A percentile compares a stretch with the other conserved stretches of the same genome.
phyloP scores from a whole-genome alignment of 225 moss, liverwort and hornwort genomes.

The Polytrichum commune region DNA sequence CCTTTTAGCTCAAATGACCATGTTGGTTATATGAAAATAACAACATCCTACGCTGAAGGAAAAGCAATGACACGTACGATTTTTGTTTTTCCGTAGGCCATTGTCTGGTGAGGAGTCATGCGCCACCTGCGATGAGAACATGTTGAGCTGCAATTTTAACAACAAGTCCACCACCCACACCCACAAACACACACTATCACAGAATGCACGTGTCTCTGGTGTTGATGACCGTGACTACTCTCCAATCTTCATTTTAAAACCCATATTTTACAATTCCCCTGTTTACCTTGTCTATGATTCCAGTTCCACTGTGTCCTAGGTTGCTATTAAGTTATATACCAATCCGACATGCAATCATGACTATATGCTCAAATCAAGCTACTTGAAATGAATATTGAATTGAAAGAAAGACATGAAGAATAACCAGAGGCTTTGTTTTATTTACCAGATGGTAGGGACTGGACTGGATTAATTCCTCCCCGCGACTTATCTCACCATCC shows the following conservation, averaged over 20 bases:
- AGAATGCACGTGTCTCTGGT: slow-evolving; percentile 31
- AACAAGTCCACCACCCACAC: slow-evolving; percentile 53
- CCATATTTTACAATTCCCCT: too few species aligned
- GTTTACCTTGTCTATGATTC: too few species aligned
- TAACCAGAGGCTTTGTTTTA: not conserved
- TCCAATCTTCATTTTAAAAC: slow-evolving; percentile 7
- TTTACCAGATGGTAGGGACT: slow-evolving; percentile 92
- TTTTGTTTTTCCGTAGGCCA: slow-evolving; percentile 61
- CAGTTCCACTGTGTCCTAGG: too few species aligned
- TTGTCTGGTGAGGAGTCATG: slow-evolving; percentile 68
- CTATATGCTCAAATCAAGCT: too few species aligned
- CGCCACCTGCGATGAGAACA: slow-evolving; percentile 98
- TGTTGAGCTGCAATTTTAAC: slow-evolving; percentile 91
- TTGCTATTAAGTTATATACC: too few species aligned
- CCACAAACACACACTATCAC: slow-evolving; percentile 9
- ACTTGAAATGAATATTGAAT: too few species aligned
- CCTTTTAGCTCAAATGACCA: too few species aligned
- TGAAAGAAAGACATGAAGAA: too few species aligned
- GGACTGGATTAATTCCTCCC: slow-evolving; percentile 81
- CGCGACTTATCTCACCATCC: slow-evolving; percentile 69
- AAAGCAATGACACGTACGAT: slow-evolving; percentile 35
- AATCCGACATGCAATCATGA: too few species aligned
- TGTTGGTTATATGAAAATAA: not conserved
- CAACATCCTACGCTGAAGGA: not conserved
- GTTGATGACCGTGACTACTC: slow-evolving; percentile 31